phyloP scores from a whole-genome alignment of 2,329 filamentous ascomycete species.

The Xylaria sp. region DNA sequence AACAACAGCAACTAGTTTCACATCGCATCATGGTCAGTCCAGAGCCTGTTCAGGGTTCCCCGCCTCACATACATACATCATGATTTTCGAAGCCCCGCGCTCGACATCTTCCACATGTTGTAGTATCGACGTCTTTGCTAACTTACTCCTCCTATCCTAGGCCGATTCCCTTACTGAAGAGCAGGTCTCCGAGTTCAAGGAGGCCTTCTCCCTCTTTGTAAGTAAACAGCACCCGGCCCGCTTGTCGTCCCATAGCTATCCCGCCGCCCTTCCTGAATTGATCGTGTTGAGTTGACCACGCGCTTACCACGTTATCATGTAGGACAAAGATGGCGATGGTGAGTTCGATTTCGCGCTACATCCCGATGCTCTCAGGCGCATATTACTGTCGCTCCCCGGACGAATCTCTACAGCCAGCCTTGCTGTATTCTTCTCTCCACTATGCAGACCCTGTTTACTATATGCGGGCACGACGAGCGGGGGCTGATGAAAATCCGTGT shows the following conservation, averaged over 20 bases:
- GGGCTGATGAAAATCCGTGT: slow-evolving; percentile 24
- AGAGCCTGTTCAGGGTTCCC: slow-evolving; percentile 18
- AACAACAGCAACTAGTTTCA: slow-evolving; percentile 4
- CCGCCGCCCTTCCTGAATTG: neutral
- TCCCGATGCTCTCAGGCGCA: slow-evolving; percentile 2
- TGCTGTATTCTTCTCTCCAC: neutral
- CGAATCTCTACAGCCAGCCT: slow-evolving; percentile 1
- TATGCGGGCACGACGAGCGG: slow-evolving; percentile 19
- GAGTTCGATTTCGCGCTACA: slow-evolving; percentile 54
- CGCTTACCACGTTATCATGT: slow-evolving; percentile 44
- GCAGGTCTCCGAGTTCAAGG: slow-evolving; percentile 99
- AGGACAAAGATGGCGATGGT: slow-evolving; percentile 95
- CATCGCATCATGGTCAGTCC: slow-evolving; percentile 37
- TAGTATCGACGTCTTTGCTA: slow-evolving; percentile 37
- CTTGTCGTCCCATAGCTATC: neutral
- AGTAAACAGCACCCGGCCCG: slow-evolving; percentile 56
- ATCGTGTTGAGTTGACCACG: slow-evolving; percentile 38
- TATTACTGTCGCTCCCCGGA: slow-evolving; percentile 4
- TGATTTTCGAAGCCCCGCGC: slow-evolving; percentile 41
- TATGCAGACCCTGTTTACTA: neutral
- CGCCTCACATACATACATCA: slow-evolving; percentile 34
- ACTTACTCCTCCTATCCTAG: slow-evolving; percentile 59
- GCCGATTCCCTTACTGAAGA: slow-evolving; percentile 99
- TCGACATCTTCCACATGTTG: slow-evolving; percentile 31
- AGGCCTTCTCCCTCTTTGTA: slow-evolving; percentile 99